Conservation (phyloP, 2,329 filamentous ascomycete species). For the Fusarium nodosum region DNA sequence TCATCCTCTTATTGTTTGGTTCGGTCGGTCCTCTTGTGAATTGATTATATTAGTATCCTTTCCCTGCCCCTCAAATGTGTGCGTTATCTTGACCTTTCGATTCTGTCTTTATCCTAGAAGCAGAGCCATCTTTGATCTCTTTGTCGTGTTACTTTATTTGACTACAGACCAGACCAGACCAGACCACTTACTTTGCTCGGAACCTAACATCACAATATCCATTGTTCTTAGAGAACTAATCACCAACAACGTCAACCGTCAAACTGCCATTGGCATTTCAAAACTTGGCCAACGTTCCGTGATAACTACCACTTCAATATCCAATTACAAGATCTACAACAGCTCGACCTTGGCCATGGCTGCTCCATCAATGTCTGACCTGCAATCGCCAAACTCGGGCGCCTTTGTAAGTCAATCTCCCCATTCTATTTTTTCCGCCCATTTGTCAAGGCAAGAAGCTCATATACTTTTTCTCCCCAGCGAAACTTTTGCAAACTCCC, state of each 20-base stretch:
- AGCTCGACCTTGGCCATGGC: conserved; percentile 18
- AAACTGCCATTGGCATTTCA: conserved; percentile 1
- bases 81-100: conserved; percentile 10
- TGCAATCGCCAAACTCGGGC: conserved; percentile 8
- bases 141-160: conserved; percentile 6
- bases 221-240: neutral
- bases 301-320: neutral
- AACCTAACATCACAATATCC: neutral
- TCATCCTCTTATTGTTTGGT: conserved; percentile 36
- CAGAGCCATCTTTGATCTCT: neutral
- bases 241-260: neutral
- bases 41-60: conserved; percentile 43
- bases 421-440: neutral
- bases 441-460: neutral
- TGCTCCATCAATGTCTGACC: conserved; percentile 12
- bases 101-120: neutral
- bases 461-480: conserved; percentile 47
- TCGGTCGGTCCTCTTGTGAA: neutral
- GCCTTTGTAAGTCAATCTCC: conserved; percentile 38
- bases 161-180: neutral
- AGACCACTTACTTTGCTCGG: conserved; percentile 3
- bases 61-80: conserved; percentile 26
- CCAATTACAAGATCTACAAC: neutral
- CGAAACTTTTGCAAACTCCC: conserved; percentile 60
- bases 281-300: conserved; percentile 6